phyloP scores from a whole-genome alignment of 805 yeast genomes.

The Crinitomyces ghanaensis region DNA sequence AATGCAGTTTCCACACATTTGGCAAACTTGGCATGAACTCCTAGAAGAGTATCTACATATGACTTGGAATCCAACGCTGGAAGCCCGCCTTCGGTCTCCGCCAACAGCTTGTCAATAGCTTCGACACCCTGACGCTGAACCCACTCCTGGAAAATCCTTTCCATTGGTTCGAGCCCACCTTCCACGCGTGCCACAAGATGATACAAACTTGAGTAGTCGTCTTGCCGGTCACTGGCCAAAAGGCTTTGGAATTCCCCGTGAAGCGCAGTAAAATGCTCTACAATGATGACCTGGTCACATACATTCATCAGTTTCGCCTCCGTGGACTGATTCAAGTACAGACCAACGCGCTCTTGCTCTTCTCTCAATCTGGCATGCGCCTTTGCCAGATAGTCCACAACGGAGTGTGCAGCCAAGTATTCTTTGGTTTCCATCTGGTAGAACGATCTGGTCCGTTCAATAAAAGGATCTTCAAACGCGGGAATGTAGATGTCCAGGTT shows the following conservation, averaged over 20 bases:
- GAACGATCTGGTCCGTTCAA: conserved; percentile 44
- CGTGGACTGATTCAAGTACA: conserved; percentile 78
- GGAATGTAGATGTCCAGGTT: conserved; percentile 72
- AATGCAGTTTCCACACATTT: conserved; percentile 56
- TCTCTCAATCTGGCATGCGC: conserved; percentile 76
- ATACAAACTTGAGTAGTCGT: conserved; percentile 71
- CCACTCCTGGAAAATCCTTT: conserved; percentile 58
- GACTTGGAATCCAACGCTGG: conserved; percentile 53
- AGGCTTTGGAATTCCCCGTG: conserved; percentile 67
- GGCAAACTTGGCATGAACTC: conserved; percentile 56
- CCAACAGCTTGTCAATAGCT: conserved; percentile 47
- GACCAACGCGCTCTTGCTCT: conserved; percentile 67
- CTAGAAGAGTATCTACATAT: conserved; percentile 67
- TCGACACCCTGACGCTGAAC: conserved; percentile 54
- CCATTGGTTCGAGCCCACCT: conserved; percentile 64
- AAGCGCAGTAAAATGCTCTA: conserved; percentile 63
- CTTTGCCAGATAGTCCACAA: conserved; percentile 80
- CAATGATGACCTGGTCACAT: conserved; percentile 65
- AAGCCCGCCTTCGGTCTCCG: conserved; percentile 21
- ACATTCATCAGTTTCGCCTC: conserved; percentile 65
- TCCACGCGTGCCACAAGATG: conserved; percentile 67
- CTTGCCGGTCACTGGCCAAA: conserved; percentile 58
- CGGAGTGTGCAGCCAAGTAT: conserved; percentile 62
- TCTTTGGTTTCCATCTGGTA: conserved; percentile 56
- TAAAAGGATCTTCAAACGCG: conserved; percentile 64